phyloP scores from a whole-genome alignment of 768 basidiomycete genomes.

The Coprinopsis strossmayeri region DNA sequence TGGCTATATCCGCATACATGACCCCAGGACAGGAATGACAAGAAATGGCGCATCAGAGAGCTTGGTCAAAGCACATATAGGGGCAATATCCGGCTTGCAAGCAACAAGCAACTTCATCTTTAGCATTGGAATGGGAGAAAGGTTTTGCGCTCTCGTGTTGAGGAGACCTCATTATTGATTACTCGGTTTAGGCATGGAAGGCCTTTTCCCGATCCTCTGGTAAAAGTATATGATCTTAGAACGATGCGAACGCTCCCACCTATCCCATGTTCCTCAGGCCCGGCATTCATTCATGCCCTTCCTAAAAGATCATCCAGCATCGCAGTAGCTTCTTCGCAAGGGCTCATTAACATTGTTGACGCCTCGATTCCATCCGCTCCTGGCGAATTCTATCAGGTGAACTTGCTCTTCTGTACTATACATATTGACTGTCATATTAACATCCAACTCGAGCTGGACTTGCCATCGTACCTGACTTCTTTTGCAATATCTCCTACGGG shows the following conservation, averaged over 20 bases:
- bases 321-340: constrained; percentile 71
- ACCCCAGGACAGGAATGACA: constrained; percentile 54
- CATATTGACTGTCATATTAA: constrained; percentile 1
- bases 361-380: constrained; percentile 60
- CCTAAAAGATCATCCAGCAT: constrained; percentile 73
- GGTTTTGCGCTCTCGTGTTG: constrained; percentile 35
- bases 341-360: constrained; percentile 83
- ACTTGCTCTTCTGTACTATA: neutral
- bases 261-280: constrained; percentile 80
- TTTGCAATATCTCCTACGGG: constrained; percentile 80
- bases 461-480: constrained; percentile 72
- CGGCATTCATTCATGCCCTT: constrained; percentile 77
- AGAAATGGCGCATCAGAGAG: constrained; percentile 42
- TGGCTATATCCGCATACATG: constrained; percentile 68
- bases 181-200: constrained; percentile 65
- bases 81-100: constrained; percentile 79
- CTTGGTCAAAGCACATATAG: constrained; percentile 70
- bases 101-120: constrained; percentile 73
- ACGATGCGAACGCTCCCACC: constrained; percentile 79
- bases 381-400: constrained; percentile 78
- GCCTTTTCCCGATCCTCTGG: constrained; percentile 84
- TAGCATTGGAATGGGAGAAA: constrained; percentile 82
- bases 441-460: constrained; percentile 44
- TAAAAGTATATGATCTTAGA: constrained; percentile 89
- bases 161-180: neutral